These are phyloP conservation scores for Alternaria angustiovoidea DNA, from an alignment of 2,329 filamentous ascomycete genomes.

Conservation along the genomic window DNA sequence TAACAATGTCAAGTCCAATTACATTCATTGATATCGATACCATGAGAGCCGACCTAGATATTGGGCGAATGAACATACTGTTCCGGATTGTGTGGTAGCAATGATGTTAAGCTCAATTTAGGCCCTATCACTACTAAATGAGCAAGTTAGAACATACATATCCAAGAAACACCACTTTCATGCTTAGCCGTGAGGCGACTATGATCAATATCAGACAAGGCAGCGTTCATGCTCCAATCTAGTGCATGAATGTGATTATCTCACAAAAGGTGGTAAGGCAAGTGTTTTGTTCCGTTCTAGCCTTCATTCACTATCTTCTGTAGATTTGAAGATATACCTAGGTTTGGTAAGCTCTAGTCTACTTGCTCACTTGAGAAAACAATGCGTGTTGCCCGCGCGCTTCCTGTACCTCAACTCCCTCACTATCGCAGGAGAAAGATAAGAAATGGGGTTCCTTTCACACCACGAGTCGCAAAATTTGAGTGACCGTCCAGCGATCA, in stretches of 20 bases:
- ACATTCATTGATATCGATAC: not conserved
- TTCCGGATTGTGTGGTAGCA: not conserved
- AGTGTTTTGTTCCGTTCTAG: not conserved
- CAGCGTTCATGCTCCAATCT: not conserved
- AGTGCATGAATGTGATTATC: not conserved
- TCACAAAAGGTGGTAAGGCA: not conserved
- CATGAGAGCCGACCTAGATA: not conserved
- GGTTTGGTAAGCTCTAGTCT: not conserved
- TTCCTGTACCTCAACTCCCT: not conserved
- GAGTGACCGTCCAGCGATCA: not conserved
- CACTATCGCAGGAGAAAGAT: not conserved
- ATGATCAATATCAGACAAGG: not conserved
- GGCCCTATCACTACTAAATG: not conserved
- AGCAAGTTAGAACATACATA: not conserved
- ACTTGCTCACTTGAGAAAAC: not conserved
- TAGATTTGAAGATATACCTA: not conserved
- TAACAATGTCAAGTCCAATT: not conserved
- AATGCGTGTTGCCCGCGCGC: not conserved
- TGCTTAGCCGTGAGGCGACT: not conserved
- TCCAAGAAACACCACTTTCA: no score
- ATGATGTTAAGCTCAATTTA: not conserved
- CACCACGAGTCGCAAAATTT: not conserved
- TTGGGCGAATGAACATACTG: not conserved
- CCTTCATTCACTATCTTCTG: not conserved
- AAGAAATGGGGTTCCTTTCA: not conserved